Evolutionary conservation across 2,329 filamentous ascomycete species (phyloP), one percentile per base, ranked within the genome.

Genomic region (Diplocarpon rosae): DNA sequence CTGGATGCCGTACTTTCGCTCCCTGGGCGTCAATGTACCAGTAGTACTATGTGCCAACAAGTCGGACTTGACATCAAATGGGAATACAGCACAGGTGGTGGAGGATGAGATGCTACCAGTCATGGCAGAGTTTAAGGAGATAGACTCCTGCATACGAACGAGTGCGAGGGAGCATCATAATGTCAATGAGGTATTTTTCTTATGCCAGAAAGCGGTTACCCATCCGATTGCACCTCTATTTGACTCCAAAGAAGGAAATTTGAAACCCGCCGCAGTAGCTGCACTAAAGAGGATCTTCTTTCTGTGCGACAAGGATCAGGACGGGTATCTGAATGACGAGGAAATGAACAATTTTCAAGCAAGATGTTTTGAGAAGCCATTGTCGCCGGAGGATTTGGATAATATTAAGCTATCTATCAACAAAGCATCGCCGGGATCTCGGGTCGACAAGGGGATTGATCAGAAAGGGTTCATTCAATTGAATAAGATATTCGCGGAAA

Each of bases 81-180:
- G 78, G 34, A 84, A 74, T 47, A 87, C 86, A 8, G 75, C 86
- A 0, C 86, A 95, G 62, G 83, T 95, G 8, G 78, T 95, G 37
- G 85, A 95, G 58, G 92, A 96, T 63, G 92, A 98, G 68, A 95
- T 98, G 87, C 72, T 96, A 28, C 92, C 92, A 0, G 82, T 98
- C 53, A 95, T 98, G 92, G 83, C 85, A 49, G 92, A 98, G 66
- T 98, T 96, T 67, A 90, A 95, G 61, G 92, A 96, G 65, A 95
- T 98, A 52, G 92, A 98, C 63, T 95, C 89, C 0, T 98, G 92
- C 65, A 96, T 98, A 61, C 78, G 92, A 45, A 88, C 89, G 8
- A 96, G 89, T 64, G 88, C 90, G 15, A 79, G 86, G 56, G 86
- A 95, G 58, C 87, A 95, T 60, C 80, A 83, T 56, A 95, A 95